Evolutionary conservation across 768 basidiomycete species (phyloP).

Genomic region (Boletellus ananiceps): DNA sequence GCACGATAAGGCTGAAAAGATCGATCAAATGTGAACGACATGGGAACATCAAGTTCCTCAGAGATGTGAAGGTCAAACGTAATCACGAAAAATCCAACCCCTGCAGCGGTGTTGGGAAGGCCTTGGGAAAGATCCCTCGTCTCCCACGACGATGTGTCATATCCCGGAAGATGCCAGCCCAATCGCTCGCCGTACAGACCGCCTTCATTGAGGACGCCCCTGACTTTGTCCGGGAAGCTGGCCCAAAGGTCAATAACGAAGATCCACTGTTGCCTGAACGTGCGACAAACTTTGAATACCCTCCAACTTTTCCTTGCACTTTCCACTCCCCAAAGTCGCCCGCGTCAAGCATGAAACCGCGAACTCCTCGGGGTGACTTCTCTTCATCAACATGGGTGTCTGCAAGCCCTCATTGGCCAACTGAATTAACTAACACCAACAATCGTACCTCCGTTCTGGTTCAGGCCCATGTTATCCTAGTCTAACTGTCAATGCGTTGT

Average conservation of each 20-base stretch:
- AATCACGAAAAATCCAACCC: conserved; percentile 79
- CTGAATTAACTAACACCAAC: background rate
- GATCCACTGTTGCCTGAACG: background rate
- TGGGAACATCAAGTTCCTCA: conserved; percentile 54
- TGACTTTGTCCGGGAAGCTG: conserved; percentile 70
- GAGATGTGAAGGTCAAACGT: conserved; percentile 64
- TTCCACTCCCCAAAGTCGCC: conserved; percentile 64
- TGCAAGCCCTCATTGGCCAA: conserved; percentile 5
- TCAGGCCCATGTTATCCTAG: conserved; percentile 77
- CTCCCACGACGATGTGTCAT: conserved; percentile 58
- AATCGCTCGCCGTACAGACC: conserved; percentile 65
- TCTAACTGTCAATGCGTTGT: conserved; percentile 1
- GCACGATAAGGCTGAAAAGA: conserved; percentile 65
- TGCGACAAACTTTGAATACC: conserved; percentile 52
- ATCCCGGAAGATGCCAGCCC: conserved; percentile 75
- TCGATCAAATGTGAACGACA: conserved; percentile 70
- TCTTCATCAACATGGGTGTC: conserved; percentile 46
- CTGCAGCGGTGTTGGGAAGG: conserved; percentile 53
- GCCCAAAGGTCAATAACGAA: background rate
- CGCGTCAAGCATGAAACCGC: conserved; percentile 65
- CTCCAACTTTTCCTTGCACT: conserved; percentile 74
- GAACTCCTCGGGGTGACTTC: conserved; percentile 74
- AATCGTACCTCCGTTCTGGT: conserved; percentile 52
- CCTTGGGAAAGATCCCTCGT: conserved; percentile 53
- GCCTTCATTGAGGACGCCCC: conserved; percentile 69